Evolutionary conservation across 2,329 filamentous ascomycete species (phyloP).

Genomic region (Xylaria sp.): DNA sequence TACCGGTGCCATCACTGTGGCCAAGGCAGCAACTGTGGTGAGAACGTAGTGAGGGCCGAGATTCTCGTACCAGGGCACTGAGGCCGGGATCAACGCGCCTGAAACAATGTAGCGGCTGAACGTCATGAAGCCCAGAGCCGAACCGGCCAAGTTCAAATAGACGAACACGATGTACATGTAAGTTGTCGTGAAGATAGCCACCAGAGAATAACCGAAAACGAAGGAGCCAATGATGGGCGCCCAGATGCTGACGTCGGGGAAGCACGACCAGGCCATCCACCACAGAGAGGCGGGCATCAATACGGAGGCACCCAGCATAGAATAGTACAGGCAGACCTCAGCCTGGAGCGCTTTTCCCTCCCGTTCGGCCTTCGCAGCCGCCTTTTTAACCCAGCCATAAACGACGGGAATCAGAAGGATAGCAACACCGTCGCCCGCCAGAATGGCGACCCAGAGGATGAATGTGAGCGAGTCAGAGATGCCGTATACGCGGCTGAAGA

Average conservation of each 20-base stretch:
- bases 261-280: constrained; percentile 2
- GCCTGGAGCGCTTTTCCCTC: background rate
- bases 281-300: background rate
- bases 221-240: background rate
- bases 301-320: background rate
- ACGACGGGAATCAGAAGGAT: background rate
- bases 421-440: background rate
- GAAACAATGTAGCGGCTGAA: background rate
- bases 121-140: background rate
- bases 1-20: background rate
- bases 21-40: background rate
- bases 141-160: background rate
- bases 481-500: background rate
- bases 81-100: background rate
- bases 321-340: background rate
- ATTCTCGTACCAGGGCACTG: background rate
- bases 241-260: background rate
- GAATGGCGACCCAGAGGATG: background rate
- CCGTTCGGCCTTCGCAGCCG: background rate
- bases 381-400: constrained; percentile 4
- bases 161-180: constrained; percentile 2
- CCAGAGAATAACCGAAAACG: constrained; percentile 1
- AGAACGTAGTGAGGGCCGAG: background rate
- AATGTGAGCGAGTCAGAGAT: constrained; percentile 3
- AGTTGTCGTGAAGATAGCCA: background rate